These are phyloP conservation scores for Moesziomyces sp. DNA, from an alignment of 1,284 basidiomycete genomes.

Conservation along the genomic window DNA sequence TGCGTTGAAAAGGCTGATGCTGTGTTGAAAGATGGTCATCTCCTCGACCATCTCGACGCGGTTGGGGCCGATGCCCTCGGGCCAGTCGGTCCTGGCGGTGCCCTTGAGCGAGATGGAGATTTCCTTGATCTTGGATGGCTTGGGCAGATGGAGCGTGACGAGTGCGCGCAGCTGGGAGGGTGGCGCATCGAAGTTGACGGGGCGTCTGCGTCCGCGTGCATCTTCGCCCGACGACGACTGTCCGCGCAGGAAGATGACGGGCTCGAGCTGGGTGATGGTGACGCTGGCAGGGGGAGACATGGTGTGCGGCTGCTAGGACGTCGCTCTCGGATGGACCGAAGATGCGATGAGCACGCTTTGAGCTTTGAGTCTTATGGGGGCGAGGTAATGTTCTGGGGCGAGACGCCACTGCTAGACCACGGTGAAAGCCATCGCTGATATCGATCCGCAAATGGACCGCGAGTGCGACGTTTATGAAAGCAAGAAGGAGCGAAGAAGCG, in stretches of 20 bases:
- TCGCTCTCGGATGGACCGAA: background rate
- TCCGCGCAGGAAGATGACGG: conserved; percentile 63
- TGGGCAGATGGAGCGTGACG: conserved; percentile 80
- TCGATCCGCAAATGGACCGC: background rate
- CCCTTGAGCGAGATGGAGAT: conserved; percentile 84
- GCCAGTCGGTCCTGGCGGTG: conserved; percentile 77
- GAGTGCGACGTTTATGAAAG: background rate
- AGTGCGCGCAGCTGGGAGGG: conserved; percentile 88
- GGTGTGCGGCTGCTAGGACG: background rate
- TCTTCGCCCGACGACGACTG: conserved; percentile 55
- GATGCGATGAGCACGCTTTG: background rate
- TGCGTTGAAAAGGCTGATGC: conserved; percentile 76
- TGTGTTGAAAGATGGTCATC: conserved; percentile 79
- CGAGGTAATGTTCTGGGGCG: too few relatives aligned
- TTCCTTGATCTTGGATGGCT: conserved; percentile 85
- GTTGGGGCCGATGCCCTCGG: conserved; percentile 85
- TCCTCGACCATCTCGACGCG: conserved; percentile 84
- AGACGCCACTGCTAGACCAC: background rate
- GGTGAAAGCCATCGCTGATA: background rate
- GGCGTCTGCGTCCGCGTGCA: conserved; percentile 51
- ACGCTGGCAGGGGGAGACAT: conserved; percentile 50
- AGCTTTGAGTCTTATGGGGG: background rate
- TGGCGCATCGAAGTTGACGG: conserved; percentile 70
- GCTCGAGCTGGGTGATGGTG: conserved; percentile 57
- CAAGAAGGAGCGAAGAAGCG: too few relatives aligned